Conservation (phyloP, 2,329 filamentous ascomycete species). For the Alternaria sp. region DNA sequence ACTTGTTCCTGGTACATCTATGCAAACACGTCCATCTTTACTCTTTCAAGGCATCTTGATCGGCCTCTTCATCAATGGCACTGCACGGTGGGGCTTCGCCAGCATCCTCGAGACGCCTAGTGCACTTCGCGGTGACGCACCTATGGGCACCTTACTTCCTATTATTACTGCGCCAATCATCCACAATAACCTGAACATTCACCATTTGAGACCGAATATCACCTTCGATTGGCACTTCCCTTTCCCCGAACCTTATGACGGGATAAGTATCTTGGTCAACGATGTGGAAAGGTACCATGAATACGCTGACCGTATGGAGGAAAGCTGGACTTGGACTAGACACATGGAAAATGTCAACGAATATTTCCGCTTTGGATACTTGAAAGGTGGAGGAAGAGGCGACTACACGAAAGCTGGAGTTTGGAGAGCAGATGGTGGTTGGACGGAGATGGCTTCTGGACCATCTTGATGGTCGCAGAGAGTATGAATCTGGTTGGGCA, state of each 20-base stretch:
- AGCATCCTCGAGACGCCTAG: conserved; percentile 83
- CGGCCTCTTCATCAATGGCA: conserved; percentile 91
- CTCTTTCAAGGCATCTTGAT: conserved; percentile 90
- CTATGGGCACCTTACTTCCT: conserved; percentile 68
- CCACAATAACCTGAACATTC: conserved; percentile 54
- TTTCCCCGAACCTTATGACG: conserved; percentile 67
- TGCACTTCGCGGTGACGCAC: conserved; percentile 67
- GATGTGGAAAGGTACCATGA: conserved; percentile 83
- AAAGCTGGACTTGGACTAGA: conserved; percentile 67
- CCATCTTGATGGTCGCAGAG: conserved; percentile 45
- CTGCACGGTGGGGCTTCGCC: conserved; percentile 94
- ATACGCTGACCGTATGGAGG: conserved; percentile 62
- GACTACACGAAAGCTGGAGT: conserved; percentile 80
- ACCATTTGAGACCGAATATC: conserved; percentile 60
- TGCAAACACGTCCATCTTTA: conserved; percentile 85
- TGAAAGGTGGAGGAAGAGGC: conserved; percentile 69
- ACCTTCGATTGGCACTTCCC: conserved; percentile 67
- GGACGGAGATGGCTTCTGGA: conserved; percentile 71
- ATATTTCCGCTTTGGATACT: conserved; percentile 80
- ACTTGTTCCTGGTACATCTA: conserved; percentile 83
- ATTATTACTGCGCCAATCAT: conserved; percentile 51
- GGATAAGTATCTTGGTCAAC: conserved; percentile 82
- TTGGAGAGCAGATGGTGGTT: conserved; percentile 71
- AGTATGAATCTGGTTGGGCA: background rate
- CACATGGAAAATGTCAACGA: conserved; percentile 62